Evolutionary conservation across 371 early-diverging fungal genomes (phyloP).

Genomic region (Rhizopus arrhizus): DNA sequence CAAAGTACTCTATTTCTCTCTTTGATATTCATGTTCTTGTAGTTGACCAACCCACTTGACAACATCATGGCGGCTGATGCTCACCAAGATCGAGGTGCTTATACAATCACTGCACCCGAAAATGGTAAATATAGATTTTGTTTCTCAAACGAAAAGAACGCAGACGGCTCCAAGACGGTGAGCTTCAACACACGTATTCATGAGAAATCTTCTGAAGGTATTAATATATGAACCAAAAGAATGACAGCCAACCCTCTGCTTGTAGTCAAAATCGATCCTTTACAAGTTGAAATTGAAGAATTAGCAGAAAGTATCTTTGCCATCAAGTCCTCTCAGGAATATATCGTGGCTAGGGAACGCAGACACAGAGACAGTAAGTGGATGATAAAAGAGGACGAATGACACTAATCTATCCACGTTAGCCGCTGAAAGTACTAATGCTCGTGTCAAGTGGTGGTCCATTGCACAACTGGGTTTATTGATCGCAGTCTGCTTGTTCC

Average conservation of each 20-base stretch:
- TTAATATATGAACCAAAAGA: slow-evolving; percentile 23
- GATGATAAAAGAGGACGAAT: not conserved
- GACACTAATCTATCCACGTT: not conserved
- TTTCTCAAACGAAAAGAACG: slow-evolving; percentile 68
- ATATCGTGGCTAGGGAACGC: slow-evolving; percentile 70
- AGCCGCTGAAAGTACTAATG: slow-evolving; percentile 81
- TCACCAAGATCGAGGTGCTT: slow-evolving; percentile 55
- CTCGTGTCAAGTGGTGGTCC: slow-evolving; percentile 83
- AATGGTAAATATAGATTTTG: slow-evolving; percentile 74
- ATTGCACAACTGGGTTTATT: slow-evolving; percentile 65
- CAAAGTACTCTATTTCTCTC: not conserved
- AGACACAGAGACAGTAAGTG: slow-evolving; percentile 73
- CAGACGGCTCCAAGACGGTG: slow-evolving; percentile 55
- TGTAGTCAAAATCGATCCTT: slow-evolving; percentile 58
- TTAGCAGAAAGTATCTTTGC: slow-evolving; percentile 66
- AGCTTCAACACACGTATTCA: slow-evolving; percentile 55
- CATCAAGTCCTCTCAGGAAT: slow-evolving; percentile 76
- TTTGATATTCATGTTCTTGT: not conserved
- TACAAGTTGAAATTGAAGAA: slow-evolving; percentile 68
- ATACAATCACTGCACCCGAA: slow-evolving; percentile 54
- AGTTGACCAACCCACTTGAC: slow-evolving; percentile 63
- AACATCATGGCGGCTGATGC: slow-evolving; percentile 49
- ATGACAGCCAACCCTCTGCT: not conserved
- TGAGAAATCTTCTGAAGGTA: slow-evolving; percentile 26
- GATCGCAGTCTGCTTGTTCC: slow-evolving; percentile 67